phyloP scores from a whole-genome alignment of 345 rosid species.

The Limnanthes douglasii region DNA sequence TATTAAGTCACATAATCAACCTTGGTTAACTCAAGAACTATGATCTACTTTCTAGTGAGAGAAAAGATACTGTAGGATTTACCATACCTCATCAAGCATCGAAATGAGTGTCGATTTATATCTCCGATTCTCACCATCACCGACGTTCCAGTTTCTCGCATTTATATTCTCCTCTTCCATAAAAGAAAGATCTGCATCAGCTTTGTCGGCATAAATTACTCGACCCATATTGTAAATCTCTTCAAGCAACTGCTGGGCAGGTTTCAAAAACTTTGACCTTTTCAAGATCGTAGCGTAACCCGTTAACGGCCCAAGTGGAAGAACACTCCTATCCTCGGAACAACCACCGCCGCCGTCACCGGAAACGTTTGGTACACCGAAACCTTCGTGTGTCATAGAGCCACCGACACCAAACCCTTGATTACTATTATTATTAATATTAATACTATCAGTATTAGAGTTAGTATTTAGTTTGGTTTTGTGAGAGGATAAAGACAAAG shows the following conservation, averaged over 20 bases:
- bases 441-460: conserved; percentile 10
- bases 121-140: conserved; percentile 34
- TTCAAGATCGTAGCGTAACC: conserved; percentile 69
- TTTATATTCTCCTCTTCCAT: conserved; percentile 25
- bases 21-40: too few relatives aligned
- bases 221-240: conserved; percentile 62
- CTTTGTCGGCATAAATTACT: conserved; percentile 30
- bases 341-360: conserved; percentile 20
- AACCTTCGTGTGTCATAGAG: too few relatives aligned
- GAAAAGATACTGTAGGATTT: too few relatives aligned
- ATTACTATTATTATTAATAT: conserved; percentile 4
- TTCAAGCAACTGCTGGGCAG: conserved; percentile 72
- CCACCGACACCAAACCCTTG: conserved; percentile 10
- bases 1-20: too few relatives aligned
- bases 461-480: conserved; percentile 19
- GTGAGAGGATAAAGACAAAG: conserved; percentile 60
- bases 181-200: conserved; percentile 28
- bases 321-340: conserved; percentile 30
- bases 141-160: conserved; percentile 15
- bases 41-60: not conserved
- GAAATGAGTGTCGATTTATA: conserved; percentile 66
- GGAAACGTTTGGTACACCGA: conserved; percentile 16
- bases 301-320: conserved; percentile 48
- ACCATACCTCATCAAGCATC: conserved; percentile 87
- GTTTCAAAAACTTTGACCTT: conserved; percentile 78